Evolutionary conservation across 2,329 filamentous ascomycete genomes (phyloP).

Genomic region (Cercospora canescens): DNA sequence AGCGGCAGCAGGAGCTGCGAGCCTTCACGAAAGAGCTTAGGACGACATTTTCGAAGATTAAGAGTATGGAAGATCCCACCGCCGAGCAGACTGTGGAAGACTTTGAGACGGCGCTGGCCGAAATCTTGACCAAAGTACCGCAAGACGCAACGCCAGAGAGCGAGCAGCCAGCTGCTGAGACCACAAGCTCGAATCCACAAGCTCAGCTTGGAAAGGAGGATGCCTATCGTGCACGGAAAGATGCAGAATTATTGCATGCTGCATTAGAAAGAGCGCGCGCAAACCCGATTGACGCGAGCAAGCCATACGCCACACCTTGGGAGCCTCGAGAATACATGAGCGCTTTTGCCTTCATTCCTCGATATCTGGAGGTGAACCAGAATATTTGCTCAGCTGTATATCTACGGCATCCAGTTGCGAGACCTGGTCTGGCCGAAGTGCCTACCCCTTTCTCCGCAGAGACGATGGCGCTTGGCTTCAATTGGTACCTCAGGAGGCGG

Average conservation of each 20-base stretch:
- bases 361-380: slow-evolving; percentile 97
- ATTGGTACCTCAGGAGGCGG: slow-evolving; percentile 87
- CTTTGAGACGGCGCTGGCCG: slow-evolving; percentile 38
- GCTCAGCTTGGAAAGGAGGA: slow-evolving; percentile 43
- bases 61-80: slow-evolving; percentile 25
- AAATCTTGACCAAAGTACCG: slow-evolving; percentile 48
- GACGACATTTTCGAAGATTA: slow-evolving; percentile 60
- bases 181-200: slow-evolving; percentile 30
- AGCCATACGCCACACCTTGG: slow-evolving; percentile 93
- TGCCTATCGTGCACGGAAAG: slow-evolving; percentile 54
- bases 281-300: slow-evolving; percentile 73
- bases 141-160: slow-evolving; percentile 32
- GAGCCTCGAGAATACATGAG: slow-evolving; percentile 81
- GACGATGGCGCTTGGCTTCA: slow-evolving; percentile 79
- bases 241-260: slow-evolving; percentile 55
- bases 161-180: slow-evolving; percentile 27
- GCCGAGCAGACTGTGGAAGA: slow-evolving; percentile 30
- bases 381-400: slow-evolving; percentile 96
- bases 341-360: slow-evolving; percentile 90
- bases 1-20: slow-evolving; percentile 74
- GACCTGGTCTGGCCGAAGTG: slow-evolving; percentile 70
- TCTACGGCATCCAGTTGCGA: slow-evolving; percentile 86
- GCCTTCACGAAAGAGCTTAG: slow-evolving; percentile 68
- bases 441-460: slow-evolving; percentile 76
- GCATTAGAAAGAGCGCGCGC: slow-evolving; percentile 66